phyloP scores from a whole-genome alignment of 1,139 yeast species.

The Sugiyamaella xylanicola region DNA sequence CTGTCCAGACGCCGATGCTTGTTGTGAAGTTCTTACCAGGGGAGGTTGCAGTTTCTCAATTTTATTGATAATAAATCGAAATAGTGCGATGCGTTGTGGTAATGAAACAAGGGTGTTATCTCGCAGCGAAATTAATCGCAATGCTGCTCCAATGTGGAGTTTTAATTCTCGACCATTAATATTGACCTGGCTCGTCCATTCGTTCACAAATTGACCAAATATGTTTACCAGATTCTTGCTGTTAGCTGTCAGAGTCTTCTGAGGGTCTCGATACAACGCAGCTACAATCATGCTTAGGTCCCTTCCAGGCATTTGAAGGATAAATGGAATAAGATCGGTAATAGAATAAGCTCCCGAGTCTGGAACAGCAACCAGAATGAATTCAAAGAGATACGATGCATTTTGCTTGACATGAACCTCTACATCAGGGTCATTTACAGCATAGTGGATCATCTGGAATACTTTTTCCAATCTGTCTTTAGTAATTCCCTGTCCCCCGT shows the following conservation, averaged over 20 bases:
- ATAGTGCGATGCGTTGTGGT: constrained; percentile 2
- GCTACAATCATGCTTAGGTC: constrained; percentile 7
- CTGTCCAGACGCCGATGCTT: background rate
- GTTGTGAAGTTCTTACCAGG: no score
- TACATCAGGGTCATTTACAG: constrained; percentile 6
- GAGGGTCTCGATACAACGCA: constrained; percentile 5
- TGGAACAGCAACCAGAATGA: constrained; percentile 8
- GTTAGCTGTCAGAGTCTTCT: background rate
- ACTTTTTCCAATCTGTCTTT: constrained; percentile 11
- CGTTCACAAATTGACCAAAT: constrained; percentile 4
- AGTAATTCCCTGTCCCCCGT: constrained; percentile 14
- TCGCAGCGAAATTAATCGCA: constrained; percentile 6
- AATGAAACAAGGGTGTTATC: constrained; percentile 2
- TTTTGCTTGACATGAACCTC: constrained; percentile 10
- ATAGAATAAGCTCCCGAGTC: constrained; percentile 8
- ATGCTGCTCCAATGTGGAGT: constrained; percentile 10
- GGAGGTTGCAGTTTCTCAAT: constrained; percentile 1
- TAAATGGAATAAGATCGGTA: constrained; percentile 11
- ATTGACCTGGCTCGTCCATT: constrained; percentile 3
- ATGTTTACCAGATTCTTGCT: background rate
- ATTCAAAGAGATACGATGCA: constrained; percentile 4
- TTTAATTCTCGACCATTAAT: background rate
- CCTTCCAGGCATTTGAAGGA: constrained; percentile 16
- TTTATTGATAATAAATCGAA: constrained; percentile 7
- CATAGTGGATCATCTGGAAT: constrained; percentile 7